Evolutionary conservation across 2,329 filamentous ascomycete species (phyloP).

Genomic region (Pseudogymnoascus sp.): DNA sequence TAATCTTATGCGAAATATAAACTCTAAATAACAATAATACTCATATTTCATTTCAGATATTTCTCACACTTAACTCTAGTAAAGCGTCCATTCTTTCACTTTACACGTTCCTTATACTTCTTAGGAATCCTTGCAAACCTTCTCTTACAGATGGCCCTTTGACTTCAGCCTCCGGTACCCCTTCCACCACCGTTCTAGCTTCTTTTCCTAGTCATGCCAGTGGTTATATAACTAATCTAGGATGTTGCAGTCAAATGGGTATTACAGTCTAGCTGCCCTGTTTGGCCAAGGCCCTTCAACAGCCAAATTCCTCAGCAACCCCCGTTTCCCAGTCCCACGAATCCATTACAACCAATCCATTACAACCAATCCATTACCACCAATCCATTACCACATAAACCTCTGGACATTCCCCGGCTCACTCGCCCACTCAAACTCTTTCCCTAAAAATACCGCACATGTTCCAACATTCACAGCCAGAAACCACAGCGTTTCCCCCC

Average conservation of each 20-base stretch:
- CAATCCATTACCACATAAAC: conserved; percentile 63
- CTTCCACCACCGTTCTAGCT: not conserved
- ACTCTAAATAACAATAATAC: not conserved
- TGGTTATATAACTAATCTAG: not conserved
- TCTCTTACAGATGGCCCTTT: not conserved
- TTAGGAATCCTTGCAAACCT: not conserved
- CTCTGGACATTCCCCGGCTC: conserved; percentile 52
- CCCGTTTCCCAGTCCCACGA: not conserved
- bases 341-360: not conserved
- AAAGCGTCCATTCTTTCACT: not conserved
- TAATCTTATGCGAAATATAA: not conserved
- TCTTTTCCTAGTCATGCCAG: not conserved
- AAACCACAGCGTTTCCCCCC: conserved; percentile 64
- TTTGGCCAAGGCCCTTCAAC: not conserved
- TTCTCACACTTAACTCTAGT: not conserved
- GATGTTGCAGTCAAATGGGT: not conserved
- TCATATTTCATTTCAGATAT: not conserved
- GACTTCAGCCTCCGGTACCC: not conserved
- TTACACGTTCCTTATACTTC: not conserved
- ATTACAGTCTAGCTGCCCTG: not conserved
- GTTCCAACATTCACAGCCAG: conserved; percentile 55
- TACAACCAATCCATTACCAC: conserved; percentile 36
- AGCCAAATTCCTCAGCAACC: not conserved
- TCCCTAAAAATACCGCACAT: conserved; percentile 61
- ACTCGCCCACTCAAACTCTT: conserved; percentile 54